Evolutionary conservation across 805 yeast species (phyloP), one percentile per base, ranked within the genome.

Genomic region (Candida khao-thaluensis): DNA sequence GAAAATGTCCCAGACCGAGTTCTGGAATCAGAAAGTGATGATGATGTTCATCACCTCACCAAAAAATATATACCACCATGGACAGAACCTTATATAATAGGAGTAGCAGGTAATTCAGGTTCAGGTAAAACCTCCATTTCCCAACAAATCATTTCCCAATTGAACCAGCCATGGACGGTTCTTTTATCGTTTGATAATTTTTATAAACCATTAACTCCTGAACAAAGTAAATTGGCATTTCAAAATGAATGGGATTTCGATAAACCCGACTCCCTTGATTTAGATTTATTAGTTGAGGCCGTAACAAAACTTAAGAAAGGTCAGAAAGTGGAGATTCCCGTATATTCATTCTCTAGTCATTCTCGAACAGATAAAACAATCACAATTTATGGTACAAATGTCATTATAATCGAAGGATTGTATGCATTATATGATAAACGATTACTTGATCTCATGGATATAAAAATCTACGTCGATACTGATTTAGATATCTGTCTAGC

Each of bases 121-220:
- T 86, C 96, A 0, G 99, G 99, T 1, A 91, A 91, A 57, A 91
- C 98, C 0, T 83, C 95, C 24, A 87, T 93, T 14, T 93, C 97
- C 0, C 81, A 88, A 26, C 76, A 77, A 47, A 82, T 93, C 50
- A 85, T 90, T 37, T 77, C 82, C 40, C 80, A 81, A 45, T 63
- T 77, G 43, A 82, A 87, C 62, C 87, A 87, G 40, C 98, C 98
- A 1, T 90, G 98, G 96, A 87, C 97, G 0, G 91, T 93, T 9
- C 68, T 93, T 41, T 56, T 91, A 15, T 85, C 96, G 1, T 72
- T 89, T 64, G 99, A 93, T 57, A 91, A 91, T 61, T 93, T 91
- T 57, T 93, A 93, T 64, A 79, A 74, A 34, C 93, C 93, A 0
- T 68, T 93, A 49, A 72, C 69, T 1, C 63, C 59, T 2, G 91